Conservation (phyloP, 345 rosid species). For the Dimocarpus longan region DNA sequence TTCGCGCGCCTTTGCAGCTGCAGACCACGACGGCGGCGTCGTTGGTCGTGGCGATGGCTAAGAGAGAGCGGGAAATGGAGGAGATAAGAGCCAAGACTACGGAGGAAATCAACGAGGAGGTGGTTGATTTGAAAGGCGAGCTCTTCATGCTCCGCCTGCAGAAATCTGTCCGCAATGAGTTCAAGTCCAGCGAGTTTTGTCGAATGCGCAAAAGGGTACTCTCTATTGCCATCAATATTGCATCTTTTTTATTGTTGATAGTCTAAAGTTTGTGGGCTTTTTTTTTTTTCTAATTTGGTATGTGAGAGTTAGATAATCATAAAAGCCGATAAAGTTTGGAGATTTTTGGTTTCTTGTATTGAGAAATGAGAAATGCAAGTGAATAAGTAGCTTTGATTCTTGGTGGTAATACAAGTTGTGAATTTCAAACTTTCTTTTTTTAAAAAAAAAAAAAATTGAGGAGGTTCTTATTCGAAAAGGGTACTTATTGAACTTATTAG, state of each 20-base stretch:
- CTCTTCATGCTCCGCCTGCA: conserved; percentile 87
- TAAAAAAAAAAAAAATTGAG: too few species aligned
- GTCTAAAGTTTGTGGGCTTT: background rate
- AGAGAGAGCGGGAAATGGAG: conserved; percentile 75
- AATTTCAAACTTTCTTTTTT: background rate
- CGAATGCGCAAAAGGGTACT: conserved; percentile 85
- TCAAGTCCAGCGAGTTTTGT: conserved; percentile 86
- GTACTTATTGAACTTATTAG: too few species aligned
- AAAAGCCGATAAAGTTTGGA: background rate
- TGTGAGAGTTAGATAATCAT: background rate
- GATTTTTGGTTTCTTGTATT: background rate
- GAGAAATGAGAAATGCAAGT: background rate
- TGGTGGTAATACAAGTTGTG: background rate
- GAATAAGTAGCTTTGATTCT: background rate
- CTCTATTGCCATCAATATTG: background rate
- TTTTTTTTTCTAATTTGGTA: background rate
- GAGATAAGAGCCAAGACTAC: conserved; percentile 71
- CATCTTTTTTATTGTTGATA: background rate
- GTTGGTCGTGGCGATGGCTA: conserved; percentile 75
- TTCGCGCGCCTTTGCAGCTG: conserved; percentile 22
- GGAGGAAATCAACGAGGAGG: conserved; percentile 82
- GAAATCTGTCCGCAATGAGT: conserved; percentile 84
- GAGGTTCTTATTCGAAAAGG: background rate
- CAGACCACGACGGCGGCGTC: conserved; percentile 20
- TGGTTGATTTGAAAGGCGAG: conserved; percentile 89